These are phyloP conservation scores for Beauveria medogensis DNA, from an alignment of 2,329 filamentous ascomycete genomes.

Conservation along the genomic window DNA sequence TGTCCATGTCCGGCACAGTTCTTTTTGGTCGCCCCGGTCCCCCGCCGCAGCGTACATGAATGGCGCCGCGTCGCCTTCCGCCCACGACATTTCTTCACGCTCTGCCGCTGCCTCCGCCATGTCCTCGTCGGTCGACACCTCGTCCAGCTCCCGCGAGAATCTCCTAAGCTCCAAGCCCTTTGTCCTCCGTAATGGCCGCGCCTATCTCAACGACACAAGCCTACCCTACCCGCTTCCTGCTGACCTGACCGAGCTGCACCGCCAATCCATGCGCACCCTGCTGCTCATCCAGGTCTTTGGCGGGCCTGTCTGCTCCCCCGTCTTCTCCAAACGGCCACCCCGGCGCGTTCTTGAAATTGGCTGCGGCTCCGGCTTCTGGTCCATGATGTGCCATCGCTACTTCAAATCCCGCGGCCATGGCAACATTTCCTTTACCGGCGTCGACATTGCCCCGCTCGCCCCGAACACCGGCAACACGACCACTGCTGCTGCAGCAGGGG, in stretches of 20 bases:
- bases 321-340: slow-evolving; percentile 58
- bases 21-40: slow-evolving; percentile 11
- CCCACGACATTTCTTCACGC: slow-evolving; percentile 26
- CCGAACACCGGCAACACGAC: slow-evolving; percentile 27
- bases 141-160: slow-evolving; percentile 34
- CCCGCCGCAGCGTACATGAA: slow-evolving; percentile 23
- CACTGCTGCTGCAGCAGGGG: slow-evolving; percentile 20
- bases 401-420: slow-evolving; percentile 60
- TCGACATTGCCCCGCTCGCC: slow-evolving; percentile 72
- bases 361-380: slow-evolving; percentile 87
- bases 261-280: slow-evolving; percentile 77
- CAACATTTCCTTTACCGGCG: slow-evolving; percentile 68
- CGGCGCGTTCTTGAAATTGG: slow-evolving; percentile 75
- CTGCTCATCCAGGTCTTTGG: slow-evolving; percentile 76
- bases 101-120: slow-evolving; percentile 23
- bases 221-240: slow-evolving; percentile 78
- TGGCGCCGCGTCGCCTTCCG: slow-evolving; percentile 23
- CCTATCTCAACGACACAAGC: slow-evolving; percentile 68
- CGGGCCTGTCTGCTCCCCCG: slow-evolving; percentile 66
- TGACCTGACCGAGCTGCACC: slow-evolving; percentile 79
- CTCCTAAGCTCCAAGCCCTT: slow-evolving; percentile 44
- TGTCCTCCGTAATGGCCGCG: slow-evolving; percentile 67
- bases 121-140: slow-evolving; percentile 37
- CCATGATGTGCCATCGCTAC: slow-evolving; percentile 76
- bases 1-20: not conserved